Evolutionary conservation across 2,329 filamentous ascomycete species (phyloP).

Genomic region (Alternaria sp.): DNA sequence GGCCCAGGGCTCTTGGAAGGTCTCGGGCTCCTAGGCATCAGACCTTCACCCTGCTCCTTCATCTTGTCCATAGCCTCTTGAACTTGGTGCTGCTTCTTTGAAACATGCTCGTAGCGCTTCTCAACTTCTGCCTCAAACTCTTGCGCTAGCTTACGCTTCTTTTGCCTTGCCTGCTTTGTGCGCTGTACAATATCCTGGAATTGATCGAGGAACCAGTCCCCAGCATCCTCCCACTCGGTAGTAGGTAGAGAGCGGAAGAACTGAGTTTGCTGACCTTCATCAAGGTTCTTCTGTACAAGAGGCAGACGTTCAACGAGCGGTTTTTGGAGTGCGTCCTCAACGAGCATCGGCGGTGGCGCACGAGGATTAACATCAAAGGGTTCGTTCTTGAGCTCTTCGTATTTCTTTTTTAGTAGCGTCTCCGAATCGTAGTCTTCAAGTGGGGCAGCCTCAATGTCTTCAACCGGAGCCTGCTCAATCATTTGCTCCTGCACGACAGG

Average conservation of each 20-base stretch:
- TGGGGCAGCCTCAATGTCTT: conserved; percentile 16
- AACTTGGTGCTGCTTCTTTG: conserved; percentile 59
- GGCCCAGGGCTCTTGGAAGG: conserved; percentile 30
- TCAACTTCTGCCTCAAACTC: conserved; percentile 65
- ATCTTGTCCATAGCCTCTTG: conserved; percentile 62
- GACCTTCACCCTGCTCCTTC: conserved; percentile 62
- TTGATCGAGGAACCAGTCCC: conserved; percentile 67
- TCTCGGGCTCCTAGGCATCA: conserved; percentile 58
- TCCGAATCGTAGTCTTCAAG: conserved; percentile 58
- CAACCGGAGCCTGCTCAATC: conserved; percentile 14
- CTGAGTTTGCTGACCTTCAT: conserved; percentile 51
- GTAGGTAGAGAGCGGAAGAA: conserved; percentile 64
- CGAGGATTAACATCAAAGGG: conserved; percentile 57
- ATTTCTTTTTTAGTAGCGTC: conserved; percentile 57
- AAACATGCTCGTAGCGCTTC: conserved; percentile 61
- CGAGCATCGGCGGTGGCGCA: conserved; percentile 19
- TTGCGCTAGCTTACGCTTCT: conserved; percentile 62
- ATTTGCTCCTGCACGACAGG: conserved; percentile 16
- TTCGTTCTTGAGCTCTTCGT: conserved; percentile 59
- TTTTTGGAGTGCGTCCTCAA: conserved; percentile 38
- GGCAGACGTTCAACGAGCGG: conserved; percentile 42
- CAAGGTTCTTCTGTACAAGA: conserved; percentile 36
- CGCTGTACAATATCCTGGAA: conserved; percentile 62
- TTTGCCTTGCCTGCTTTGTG: conserved; percentile 62
- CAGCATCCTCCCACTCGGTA: conserved; percentile 68